phyloP scores from a whole-genome alignment of 2,329 filamentous ascomycete genomes.

The Calonectria honghensis region DNA sequence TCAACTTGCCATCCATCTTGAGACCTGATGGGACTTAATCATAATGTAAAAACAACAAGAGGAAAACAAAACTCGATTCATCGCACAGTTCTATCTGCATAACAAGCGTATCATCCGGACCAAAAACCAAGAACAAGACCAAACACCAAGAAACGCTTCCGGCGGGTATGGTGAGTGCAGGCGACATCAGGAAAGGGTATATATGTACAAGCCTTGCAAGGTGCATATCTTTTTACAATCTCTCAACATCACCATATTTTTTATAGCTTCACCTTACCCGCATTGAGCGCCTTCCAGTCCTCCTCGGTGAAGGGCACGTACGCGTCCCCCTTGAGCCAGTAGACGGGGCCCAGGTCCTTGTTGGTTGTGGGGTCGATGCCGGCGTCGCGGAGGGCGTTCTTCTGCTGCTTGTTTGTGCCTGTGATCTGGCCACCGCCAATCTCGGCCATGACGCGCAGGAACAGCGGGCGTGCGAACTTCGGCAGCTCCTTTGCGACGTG shows the following conservation, averaged over 20 bases:
- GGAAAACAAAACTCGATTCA: background rate
- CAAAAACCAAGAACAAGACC: background rate
- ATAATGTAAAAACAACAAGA: background rate
- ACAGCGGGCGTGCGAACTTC: slow-evolving; percentile 84
- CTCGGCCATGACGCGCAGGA: slow-evolving; percentile 80
- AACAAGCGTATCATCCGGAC: background rate
- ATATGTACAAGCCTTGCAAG: background rate
- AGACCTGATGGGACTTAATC: background rate
- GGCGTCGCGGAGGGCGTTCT: slow-evolving; percentile 81
- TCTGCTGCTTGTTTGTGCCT: slow-evolving; percentile 93
- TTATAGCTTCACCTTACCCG: slow-evolving; percentile 82
- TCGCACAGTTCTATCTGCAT: slow-evolving; percentile 10
- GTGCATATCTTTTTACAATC: background rate
- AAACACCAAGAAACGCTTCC: background rate
- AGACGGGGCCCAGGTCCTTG: slow-evolving; percentile 72
- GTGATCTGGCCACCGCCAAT: slow-evolving; percentile 78
- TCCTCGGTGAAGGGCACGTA: slow-evolving; percentile 80
- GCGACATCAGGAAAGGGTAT: slow-evolving; percentile 4
- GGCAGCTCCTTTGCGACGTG: slow-evolving; percentile 78
- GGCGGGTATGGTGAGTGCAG: background rate
- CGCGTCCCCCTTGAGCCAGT: slow-evolving; percentile 78
- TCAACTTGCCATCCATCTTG: background rate
- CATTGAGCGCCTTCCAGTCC: slow-evolving; percentile 82
- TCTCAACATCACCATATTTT: background rate
- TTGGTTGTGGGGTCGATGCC: slow-evolving; percentile 78